These are phyloP conservation scores for Pseudophaeomoniella oleicola DNA, from an alignment of 2,329 filamentous ascomycete genomes.

Conservation along the genomic window DNA sequence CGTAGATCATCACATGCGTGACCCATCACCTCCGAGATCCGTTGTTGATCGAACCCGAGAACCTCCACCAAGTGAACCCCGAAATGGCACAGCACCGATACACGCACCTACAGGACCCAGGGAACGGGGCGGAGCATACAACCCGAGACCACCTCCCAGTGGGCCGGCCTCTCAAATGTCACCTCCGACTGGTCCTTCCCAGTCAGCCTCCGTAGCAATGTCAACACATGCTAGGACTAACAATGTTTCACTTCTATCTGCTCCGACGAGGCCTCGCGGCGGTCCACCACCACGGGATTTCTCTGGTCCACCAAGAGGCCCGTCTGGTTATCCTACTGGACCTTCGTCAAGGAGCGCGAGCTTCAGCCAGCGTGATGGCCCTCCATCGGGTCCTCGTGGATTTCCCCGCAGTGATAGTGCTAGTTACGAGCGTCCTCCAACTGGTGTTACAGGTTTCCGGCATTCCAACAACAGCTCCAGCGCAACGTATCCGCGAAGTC, in stretches of 20 bases:
- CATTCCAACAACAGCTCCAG: conserved; percentile 21
- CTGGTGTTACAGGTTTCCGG: conserved; percentile 17
- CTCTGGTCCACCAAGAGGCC: conserved; percentile 17
- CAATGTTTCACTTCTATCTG: conserved; percentile 26
- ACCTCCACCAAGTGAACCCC: conserved; percentile 9
- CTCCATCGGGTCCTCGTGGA: conserved; percentile 21
- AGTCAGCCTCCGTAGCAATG: conserved; percentile 17
- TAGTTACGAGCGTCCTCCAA: conserved; percentile 14
- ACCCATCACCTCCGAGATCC: conserved; percentile 1
- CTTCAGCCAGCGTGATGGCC: conserved; percentile 12
- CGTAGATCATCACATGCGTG: not conserved
- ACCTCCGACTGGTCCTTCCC: conserved; percentile 23
- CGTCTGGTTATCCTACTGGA: conserved; percentile 19
- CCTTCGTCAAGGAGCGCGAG: conserved; percentile 11
- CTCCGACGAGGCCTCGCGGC: conserved; percentile 32
- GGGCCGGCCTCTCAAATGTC: conserved; percentile 13
- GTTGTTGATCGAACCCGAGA: conserved; percentile 1
- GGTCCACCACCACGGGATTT: conserved; percentile 15
- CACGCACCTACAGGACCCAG: conserved; percentile 16
- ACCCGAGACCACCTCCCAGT: conserved; percentile 13
- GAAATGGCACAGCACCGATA: conserved; percentile 10
- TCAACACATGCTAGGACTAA: conserved; percentile 22
- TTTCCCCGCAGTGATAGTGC: conserved; percentile 7
- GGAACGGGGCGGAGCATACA: conserved; percentile 9
- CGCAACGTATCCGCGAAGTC: conserved; percentile 21